Base-by-base conservation (phyloP, 495 filamentous ascomycete species). In the Neurospora tetrasperma region DNA sequence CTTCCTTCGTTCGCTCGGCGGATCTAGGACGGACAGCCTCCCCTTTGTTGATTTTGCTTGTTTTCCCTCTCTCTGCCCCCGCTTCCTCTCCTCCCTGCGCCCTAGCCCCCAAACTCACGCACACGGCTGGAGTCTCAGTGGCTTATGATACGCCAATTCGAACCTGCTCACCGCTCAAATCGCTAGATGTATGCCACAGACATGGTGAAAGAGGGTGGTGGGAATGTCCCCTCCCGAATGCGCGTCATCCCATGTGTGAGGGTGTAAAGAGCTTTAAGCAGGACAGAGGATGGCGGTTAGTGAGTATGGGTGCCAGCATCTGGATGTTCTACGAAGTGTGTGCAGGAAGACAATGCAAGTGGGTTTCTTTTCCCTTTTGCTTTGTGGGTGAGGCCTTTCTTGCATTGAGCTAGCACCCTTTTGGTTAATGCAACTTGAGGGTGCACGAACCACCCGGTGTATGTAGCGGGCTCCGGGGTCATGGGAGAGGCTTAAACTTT, bases 121-220 rank as follows among this genome's bases (percentile, higher is more conserved):
- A 35, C 54, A 35, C 54, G 54, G 54, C 54, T 66, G 14, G 27
- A 18, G 16, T 66, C 23, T 66, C 54, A 66, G 35, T 9, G 54
- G 54, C 54, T 66, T 66, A 66, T 66, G 54, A 66, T 62, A 66
- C 54, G 54, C 54, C 54, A 66, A 66, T 66, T 66, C 6, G 54
- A 66, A 38, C 0, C 54, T 14, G 27, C 27, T 66, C 27, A 66
- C 54, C 54, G 54, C 27, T 66, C 27, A 7, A 31, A 27, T 38
- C 54, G 27, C 27, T 31, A 35, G 14, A 66, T 66, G 54, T 59
- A 66, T 18, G 27, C 27, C 54, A 14, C 7, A 66, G 23, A 66
- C 27, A 59, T 59, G 48, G 23, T 66, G 54, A 66, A 66, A 66
- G 54, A 66, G 54, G 54, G 54, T 27, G 46, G 46, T 54, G 46